Evolutionary conservation across 352 stramenopile genomes (phyloP).

Genomic region (Thalassiosira mediterranea): DNA sequence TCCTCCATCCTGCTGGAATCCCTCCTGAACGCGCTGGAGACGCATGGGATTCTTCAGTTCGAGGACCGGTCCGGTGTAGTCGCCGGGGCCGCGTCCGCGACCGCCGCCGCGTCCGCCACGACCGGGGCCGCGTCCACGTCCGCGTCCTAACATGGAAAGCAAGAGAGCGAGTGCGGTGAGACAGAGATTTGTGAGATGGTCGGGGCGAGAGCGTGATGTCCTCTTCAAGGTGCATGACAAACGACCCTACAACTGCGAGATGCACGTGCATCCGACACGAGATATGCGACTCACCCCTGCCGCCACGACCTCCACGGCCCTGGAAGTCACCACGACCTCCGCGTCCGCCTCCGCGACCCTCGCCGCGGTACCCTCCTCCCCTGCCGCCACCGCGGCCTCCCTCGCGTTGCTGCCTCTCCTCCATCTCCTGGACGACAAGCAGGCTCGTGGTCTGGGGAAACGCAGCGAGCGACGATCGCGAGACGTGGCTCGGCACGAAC

Average conservation of each 20-base stretch:
- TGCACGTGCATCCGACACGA: background rate
- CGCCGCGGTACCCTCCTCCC: background rate
- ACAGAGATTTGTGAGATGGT: no score
- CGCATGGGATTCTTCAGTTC: constrained; percentile 76
- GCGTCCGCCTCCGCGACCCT: background rate
- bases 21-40: constrained; percentile 41
- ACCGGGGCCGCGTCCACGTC: constrained; percentile 11
- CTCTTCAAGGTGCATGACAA: background rate
- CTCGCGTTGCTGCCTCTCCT: background rate
- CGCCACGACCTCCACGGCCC: no score
- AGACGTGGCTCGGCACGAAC: background rate
- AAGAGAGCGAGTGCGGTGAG: background rate
- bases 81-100: background rate
- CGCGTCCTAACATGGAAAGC: background rate
- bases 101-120: constrained; percentile 23
- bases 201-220: no score
- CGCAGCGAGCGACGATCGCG: background rate
- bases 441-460: background rate
- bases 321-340: no score
- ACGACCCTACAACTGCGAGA: background rate
- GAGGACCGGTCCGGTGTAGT: constrained; percentile 41
- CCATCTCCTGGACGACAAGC: background rate
- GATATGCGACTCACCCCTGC: background rate
- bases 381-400: background rate
- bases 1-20: constrained; percentile 1